Evolutionary conservation across 345 rosid species (phyloP), one percentile per base, ranked within the genome.

Genomic region (Moricandia moricandioides): DNA sequence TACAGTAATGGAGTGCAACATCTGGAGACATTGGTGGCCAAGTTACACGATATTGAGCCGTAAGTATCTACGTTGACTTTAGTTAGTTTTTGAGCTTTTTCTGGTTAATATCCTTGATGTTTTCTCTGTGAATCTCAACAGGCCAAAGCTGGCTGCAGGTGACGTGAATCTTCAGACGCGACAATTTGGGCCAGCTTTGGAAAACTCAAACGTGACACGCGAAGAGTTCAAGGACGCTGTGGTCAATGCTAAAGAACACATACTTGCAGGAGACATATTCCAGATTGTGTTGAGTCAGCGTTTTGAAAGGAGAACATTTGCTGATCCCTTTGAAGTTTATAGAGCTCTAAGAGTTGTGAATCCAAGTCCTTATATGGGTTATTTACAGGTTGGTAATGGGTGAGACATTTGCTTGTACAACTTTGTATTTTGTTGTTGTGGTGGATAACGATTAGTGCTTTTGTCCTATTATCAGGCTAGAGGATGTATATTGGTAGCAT

Each of bases 361-460:
- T 83, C 97, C 98, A 6, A 94, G 97, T 83, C 97, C 96, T 11
- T 92, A 90, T 60, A 94, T 94, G 99, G 73, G 90, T 10, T 91
- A 91, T 81, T 79, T 91, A 75, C 97, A 94, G 77, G 98, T 87
- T 74, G 17, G 86, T 73, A 5, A 45, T 29, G 62, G 14, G 34
- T 29, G 26, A 75, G n/a, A 51, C 18, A 30, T 12, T 65, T 60
- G 29, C 18, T 24, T 77, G 13, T 1, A 30, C 63, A 37, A 45
- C 61, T 33, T 71, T 64, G 27, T 52, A 18, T 8, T 52, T 8
- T 52, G 58, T 52, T 18, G 27, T 8, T 49, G 55, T 49, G 55
- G 55, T 49, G 18, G 55, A 49, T 49, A 49, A 14, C 21, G n/a
- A 49, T 16, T 24, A 55, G 10, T 55, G 24, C 27, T 37, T 62